Percentiles rank a stretch among this genome's conserved stretches.
These are phyloP conservation scores for Cladosporium sp. DNA, from an alignment of 2,329 filamentous ascomycete genomes.

Conservation along the genomic window DNA sequence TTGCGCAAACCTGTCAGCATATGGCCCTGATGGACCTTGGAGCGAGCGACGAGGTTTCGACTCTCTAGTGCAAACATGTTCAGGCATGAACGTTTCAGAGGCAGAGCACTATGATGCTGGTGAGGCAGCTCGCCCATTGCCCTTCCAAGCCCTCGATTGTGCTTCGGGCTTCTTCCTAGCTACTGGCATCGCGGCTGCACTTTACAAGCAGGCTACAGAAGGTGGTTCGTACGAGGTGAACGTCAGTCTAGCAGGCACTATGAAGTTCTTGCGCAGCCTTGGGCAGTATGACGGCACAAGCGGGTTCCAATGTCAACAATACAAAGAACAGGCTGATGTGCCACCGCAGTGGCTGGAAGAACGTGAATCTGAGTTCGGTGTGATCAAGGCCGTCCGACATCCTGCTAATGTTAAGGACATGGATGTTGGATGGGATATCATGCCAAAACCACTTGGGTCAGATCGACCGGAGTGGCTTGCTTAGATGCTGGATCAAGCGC, in stretches of 20 bases:
- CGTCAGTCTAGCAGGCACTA: constrained; percentile 53
- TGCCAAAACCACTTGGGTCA: constrained; percentile 49
- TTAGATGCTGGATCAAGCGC: neutral
- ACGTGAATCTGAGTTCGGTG: constrained; percentile 43
- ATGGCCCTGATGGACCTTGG: constrained; percentile 48
- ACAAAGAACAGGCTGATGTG: constrained; percentile 5
- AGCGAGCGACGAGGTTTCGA: constrained; percentile 49
- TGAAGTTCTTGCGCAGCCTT: constrained; percentile 54
- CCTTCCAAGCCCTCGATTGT: constrained; percentile 56
- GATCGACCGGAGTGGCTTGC: constrained; percentile 35
- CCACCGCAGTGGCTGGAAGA: constrained; percentile 39
- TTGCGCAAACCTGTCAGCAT: constrained; percentile 51
- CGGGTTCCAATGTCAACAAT: constrained; percentile 42
- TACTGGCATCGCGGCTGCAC: constrained; percentile 48
- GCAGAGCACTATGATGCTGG: constrained; percentile 42
- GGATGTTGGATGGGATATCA: constrained; percentile 47
- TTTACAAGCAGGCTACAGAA: constrained; percentile 44
- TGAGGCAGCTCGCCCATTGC: constrained; percentile 41
- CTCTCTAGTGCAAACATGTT: constrained; percentile 53
- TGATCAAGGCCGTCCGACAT: constrained; percentile 46
- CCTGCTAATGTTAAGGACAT: constrained; percentile 45
- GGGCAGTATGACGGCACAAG: constrained; percentile 45
- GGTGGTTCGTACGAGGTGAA: constrained; percentile 51
- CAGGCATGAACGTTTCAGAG: constrained; percentile 54
- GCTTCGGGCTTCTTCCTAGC: constrained; percentile 54